phyloP scores from a whole-genome alignment of 1,284 basidiomycete genomes.

The Termitomyces sp. region DNA sequence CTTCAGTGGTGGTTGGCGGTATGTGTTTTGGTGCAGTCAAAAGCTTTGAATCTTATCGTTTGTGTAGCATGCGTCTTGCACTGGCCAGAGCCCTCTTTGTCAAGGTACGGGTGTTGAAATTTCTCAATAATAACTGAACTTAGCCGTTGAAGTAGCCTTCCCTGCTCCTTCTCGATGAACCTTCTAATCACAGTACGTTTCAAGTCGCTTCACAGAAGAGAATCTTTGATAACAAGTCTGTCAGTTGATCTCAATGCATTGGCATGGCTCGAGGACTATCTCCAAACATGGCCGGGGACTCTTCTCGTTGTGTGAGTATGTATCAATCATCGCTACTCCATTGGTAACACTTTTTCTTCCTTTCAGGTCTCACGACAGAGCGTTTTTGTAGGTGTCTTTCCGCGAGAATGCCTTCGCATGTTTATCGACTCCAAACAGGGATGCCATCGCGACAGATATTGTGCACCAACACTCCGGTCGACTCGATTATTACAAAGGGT shows the following conservation, averaged over 20 bases:
- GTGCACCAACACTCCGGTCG: conserved; percentile 94
- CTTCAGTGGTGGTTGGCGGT: conserved; percentile 98
- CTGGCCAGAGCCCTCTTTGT: conserved; percentile 90
- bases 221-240: background rate
- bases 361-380: conserved; percentile 89
- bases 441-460: conserved; percentile 94
- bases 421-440: conserved; percentile 39
- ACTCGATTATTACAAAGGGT: conserved; percentile 93
- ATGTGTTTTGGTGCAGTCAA: conserved; percentile 17
- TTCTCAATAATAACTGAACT: background rate
- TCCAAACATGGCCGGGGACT: conserved; percentile 94
- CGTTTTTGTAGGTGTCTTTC: conserved; percentile 72
- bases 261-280: conserved; percentile 91
- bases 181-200: conserved; percentile 89
- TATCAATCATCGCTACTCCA: background rate
- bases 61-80: conserved; percentile 73
- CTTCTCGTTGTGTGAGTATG: conserved; percentile 83
- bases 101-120: conserved; percentile 52
- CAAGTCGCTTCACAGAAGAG: background rate
- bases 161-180: conserved; percentile 87
- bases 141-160: conserved; percentile 45
- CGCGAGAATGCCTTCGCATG: background rate
- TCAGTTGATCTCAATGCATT: conserved; percentile 76
- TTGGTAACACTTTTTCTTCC: conserved; percentile 6
- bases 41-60: background rate